Base-by-base conservation (phyloP, 345 rosid genomes). In the Rhodamnia argentea region DNA sequence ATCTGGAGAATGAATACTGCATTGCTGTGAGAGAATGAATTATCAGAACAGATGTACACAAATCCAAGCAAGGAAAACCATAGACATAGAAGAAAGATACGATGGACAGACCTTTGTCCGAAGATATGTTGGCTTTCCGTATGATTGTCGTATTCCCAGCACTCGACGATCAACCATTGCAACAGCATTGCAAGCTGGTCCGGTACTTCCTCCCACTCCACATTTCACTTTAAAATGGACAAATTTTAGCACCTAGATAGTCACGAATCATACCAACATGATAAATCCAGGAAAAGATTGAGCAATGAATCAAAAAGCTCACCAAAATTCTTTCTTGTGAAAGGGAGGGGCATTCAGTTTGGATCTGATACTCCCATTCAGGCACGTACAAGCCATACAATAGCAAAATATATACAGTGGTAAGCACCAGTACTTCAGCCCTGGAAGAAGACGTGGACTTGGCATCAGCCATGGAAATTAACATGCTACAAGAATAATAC, bases 171-270 rank as follows among this genome's bases (percentile, higher is more conserved):
- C 99, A 88, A 96, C 88, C 96, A 95, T 91, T 89, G 98, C 99
- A 84, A 90, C 96, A 82, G 90, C 95, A 87, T 95, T 96, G 83
- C 99, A 96, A 76, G 93, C 98, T 82, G 99, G 98, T 89, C 94
- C 94, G 5, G 94, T 95, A 90, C 93, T 87, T 64, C 99, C 98
- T 82, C 96, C 86, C 83, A 92, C 93, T 76, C 92, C 95, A 54
- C 99, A 96, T 89, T 93, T 94, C 82, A 96, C 99, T 93, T 96
- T 89, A 81, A n/a, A 85, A 85, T 40, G 87, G 47, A 87, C 54
- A 62, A 14, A 58, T n/a, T 53, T 32, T 64, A 32, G 78, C 78
- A 32, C 44, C 44, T 64, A 47, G 53, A 24, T 10, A 84, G 27
- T 20, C 52, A 60, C 23, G 62, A 24, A 42, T n/a, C 22, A 27